Base-by-base conservation (phyloP, 2,329 filamentous ascomycete species). In the Myrmaecium sp. region DNA sequence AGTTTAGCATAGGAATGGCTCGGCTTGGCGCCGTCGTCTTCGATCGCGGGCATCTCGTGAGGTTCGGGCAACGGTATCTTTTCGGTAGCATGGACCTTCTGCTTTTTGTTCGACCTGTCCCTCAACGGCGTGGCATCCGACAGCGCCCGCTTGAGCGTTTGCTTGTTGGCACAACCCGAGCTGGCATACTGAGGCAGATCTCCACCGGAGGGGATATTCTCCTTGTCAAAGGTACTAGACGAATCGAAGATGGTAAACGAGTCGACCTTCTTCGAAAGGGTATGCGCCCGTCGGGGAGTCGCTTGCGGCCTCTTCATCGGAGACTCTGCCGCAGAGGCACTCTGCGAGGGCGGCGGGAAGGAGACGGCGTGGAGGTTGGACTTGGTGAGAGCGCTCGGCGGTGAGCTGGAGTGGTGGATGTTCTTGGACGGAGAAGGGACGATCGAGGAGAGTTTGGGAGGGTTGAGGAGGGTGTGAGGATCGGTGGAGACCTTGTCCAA, bases 1-100 rank as follows among this genome's bases (percentile, higher is more conserved):
- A 98, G 66, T 40, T 78, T 79, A 12, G 89, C 86, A 49, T 98
- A 98, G 56, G 84, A 95, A 53, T 86, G 82, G 4, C 73, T 68
- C 5, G 89, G 89, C 50, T 98, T 95, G 29, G 64, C 62, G 41
- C 84, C 86, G 46, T 94, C 82, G 45, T 95, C 89, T 31, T 75
- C 60, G 17, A 94, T 70, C 4, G 61, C 52, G 4, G 83, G 79
- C 58, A 93, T 89, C n/a, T 82, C 75, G 35, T 77, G 68, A 25
- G 74, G 74, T 25, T 74, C 62, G 4, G 82, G 79, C 4, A 84
- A 55, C 14, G 63, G 52, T 16, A 53, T 49, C 12, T 38, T 51
- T 31, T 62, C 54, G 17, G 51, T 46, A 24, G 46, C 43, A 27
- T 76, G 41, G 20, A 59, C 43, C 46, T 73, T 81, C 24, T 59